Evolutionary conservation across 2,329 filamentous ascomycete genomes (phyloP).

Genomic region (Aureobasidium subglaciale): DNA sequence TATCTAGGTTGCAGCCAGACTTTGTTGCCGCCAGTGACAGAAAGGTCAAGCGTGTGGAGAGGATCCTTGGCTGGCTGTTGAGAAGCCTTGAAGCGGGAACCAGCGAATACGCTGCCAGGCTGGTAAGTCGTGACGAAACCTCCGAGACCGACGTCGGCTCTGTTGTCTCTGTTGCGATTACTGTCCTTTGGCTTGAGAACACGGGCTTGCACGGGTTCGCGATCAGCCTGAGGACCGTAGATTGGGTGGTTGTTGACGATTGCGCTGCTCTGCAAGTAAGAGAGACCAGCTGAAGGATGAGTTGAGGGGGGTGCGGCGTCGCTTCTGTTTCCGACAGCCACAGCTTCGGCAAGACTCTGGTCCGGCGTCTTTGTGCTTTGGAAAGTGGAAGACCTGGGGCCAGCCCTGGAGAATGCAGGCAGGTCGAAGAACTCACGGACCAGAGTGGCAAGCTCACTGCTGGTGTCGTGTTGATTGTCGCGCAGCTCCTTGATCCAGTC

Average conservation of each 20-base stretch:
- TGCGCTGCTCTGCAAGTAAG: conserved; percentile 51
- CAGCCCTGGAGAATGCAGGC: conserved; percentile 34
- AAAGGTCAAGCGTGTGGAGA: conserved; percentile 38
- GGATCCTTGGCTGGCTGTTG: conserved; percentile 29
- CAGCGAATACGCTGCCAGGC: background rate
- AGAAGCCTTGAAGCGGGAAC: conserved; percentile 28
- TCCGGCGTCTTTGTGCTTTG: too few relatives aligned
- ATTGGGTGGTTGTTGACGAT: conserved; percentile 53
- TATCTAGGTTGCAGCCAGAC: conserved; percentile 43
- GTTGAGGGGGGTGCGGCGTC: conserved; percentile 49
- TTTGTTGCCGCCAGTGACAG: conserved; percentile 45
- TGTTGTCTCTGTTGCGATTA: conserved; percentile 27
- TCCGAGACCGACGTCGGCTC: conserved; percentile 37
- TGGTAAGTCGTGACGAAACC: conserved; percentile 37
- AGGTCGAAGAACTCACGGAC: conserved; percentile 52
- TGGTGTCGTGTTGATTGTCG: conserved; percentile 39
- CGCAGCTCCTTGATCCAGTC: conserved; percentile 33
- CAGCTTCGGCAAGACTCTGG: background rate
- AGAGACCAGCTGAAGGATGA: conserved; percentile 58
- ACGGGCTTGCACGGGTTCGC: conserved; percentile 50
- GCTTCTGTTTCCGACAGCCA: background rate
- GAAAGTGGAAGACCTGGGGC: conserved; percentile 26
- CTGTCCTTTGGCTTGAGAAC: conserved; percentile 44
- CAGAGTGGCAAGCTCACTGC: conserved; percentile 45
- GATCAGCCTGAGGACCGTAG: conserved; percentile 50